phyloP scores from a whole-genome alignment of 164 flowering plant genomes.

The Brasenia schreberi region DNA sequence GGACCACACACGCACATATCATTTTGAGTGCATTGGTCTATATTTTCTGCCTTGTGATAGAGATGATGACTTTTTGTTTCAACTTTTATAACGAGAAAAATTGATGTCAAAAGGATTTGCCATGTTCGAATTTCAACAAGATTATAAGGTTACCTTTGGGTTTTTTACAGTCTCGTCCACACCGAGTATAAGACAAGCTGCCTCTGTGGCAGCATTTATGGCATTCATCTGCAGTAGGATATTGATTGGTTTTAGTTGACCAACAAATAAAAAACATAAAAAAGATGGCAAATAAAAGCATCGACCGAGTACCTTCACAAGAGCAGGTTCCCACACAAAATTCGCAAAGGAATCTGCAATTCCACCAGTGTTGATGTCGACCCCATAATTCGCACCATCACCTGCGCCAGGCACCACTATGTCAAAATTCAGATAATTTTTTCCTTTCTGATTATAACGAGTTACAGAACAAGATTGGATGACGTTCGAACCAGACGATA shows the following conservation, averaged over 20 bases:
- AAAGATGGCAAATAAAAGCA: background rate
- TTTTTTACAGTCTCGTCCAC: slow-evolving; percentile 97
- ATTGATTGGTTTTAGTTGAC: background rate
- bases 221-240: slow-evolving; percentile 68
- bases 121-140: background rate
- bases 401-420: slow-evolving; percentile 25
- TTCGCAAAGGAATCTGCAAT: slow-evolving; percentile 87
- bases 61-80: too few species aligned
- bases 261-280: background rate
- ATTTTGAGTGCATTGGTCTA: too few species aligned
- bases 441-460: background rate
- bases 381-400: slow-evolving; percentile 89
- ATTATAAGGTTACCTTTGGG: slow-evolving; percentile 57
- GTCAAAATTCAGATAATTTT: background rate
- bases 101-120: too few species aligned
- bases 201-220: slow-evolving; percentile 95
- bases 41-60: too few species aligned
- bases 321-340: slow-evolving; percentile 99
- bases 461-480: background rate
- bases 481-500: slow-evolving; percentile 56
- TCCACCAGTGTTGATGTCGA: slow-evolving; percentile 95
- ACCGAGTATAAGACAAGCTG: slow-evolving; percentile 88
- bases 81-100: too few species aligned
- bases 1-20: too few species aligned
- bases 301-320: slow-evolving; percentile 58